Evolutionary conservation across 371 early-diverging fungal genomes (phyloP), one percentile per base, ranked within the genome.

Genomic region (Mucor lusitanicus): DNA sequence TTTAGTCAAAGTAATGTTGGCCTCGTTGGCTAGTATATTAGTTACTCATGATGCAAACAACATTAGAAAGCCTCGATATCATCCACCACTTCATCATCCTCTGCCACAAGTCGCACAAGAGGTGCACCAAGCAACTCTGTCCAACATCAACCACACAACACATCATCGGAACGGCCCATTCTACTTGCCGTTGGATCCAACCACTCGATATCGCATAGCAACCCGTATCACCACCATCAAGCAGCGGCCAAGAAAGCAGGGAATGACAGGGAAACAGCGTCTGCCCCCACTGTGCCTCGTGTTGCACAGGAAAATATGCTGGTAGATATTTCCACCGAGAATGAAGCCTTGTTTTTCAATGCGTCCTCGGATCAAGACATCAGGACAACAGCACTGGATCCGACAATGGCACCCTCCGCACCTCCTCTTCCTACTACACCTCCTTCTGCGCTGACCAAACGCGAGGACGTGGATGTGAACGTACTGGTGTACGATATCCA

Each of bases 311-410:
- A 32, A 0, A 30, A 37, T 25, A 17, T 68, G 13, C 50, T 68
- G 28, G 50, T 68, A 11, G 68, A 68, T 50, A 39, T 59, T 19
- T 63, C 64, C 6, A 59, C 68, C 0, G 59, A 64, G 11, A 33
- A 35, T 35, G 37, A 46, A 4, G 75, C 72, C 28, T 85, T 84
- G 48, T 87, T 83, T 71, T 87, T 87, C 50, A 84, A 87, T 40
- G 73, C 76, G 33, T 63, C 61, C 3, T 84, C 84, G 0, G 79
- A 83, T n/a, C 72, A 74, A 44, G 23, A 5, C 13, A 48, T 35
- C 8, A 39, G 48, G 1, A 28, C 9, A 30, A 30, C 30, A 30
- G 6, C 30, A 30, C 30, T 3, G 30, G 30, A 30, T 30, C 30
- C 30, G n/a, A n/a, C n/a, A n/a, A n/a, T n/a, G n/a, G n/a, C n/a